These are phyloP conservation scores for Lichtheimia hyalospora DNA, from an alignment of 371 early-diverging fungal species.

Conservation along the genomic window DNA sequence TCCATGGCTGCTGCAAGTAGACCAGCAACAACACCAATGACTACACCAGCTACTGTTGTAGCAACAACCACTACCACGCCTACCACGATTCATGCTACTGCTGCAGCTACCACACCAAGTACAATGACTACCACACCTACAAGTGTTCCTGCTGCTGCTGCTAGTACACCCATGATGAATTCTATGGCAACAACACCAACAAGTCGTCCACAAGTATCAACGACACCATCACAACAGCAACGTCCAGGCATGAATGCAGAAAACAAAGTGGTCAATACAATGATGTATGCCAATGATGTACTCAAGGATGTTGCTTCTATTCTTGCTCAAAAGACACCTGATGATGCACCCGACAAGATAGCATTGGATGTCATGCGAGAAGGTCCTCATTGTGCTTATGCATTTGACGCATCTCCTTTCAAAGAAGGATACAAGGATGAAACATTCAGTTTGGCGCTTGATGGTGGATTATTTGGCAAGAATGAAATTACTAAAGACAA, in stretches of 20 bases:
- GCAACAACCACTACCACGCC: constrained; percentile 4
- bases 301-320: constrained; percentile 34
- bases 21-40: constrained; percentile 12
- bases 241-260: constrained; percentile 39
- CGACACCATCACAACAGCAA: constrained; percentile 2
- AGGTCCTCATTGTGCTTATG: constrained; percentile 6
- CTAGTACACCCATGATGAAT: constrained; percentile 1
- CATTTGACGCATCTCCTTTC: constrained; percentile 19
- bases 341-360: background rate
- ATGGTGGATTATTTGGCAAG: background rate
- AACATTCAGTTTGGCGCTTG: constrained; percentile 10
- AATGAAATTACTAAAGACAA: constrained; percentile 3
- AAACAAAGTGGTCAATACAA: constrained; percentile 29
- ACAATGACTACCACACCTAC: background rate
- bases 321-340: constrained; percentile 1
- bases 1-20: background rate
- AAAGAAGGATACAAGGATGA: constrained; percentile 46
- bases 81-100: background rate
- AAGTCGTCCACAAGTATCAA: constrained; percentile 1
- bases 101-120: background rate
- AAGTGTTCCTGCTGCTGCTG: background rate
- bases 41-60: constrained; percentile 4
- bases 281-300: constrained; percentile 34
- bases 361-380: background rate
- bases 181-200: constrained; percentile 6